Conservation (phyloP, 306 rosid genomes). For the Elaeagnus macrophylla region DNA sequence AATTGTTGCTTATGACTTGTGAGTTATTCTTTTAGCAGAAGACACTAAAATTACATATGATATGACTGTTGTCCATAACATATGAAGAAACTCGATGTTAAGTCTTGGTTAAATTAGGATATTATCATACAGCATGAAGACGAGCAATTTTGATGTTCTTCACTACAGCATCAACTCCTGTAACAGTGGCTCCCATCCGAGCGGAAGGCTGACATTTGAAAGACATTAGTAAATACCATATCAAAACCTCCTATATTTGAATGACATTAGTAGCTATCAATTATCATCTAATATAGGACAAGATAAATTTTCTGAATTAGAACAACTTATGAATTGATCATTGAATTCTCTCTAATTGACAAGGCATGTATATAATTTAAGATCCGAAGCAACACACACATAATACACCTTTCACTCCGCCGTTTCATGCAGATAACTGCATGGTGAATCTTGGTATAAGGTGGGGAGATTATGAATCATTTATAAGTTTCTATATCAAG, state of each 20-base stretch:
- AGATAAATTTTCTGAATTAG: background rate
- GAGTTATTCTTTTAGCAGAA: no score
- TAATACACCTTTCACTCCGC: no score
- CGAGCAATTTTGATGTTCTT: constrained; percentile 83
- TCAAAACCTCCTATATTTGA: constrained; percentile 6
- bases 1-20: no score
- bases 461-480: no score
- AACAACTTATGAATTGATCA: background rate
- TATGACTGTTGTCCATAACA: no score
- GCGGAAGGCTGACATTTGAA: constrained; percentile 66
- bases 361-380: no score
- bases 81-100: background rate
- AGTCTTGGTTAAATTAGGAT: constrained; percentile 7
- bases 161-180: constrained; percentile 80
- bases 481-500: no score
- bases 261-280: background rate
- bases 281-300: background rate
- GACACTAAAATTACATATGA: no score
- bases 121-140: constrained; percentile 71
- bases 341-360: no score
- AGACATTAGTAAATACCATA: constrained; percentile 2
- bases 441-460: no score
- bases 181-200: constrained; percentile 85
- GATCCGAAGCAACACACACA: no score
- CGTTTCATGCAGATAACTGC: no score